phyloP scores from a whole-genome alignment of 2,329 filamentous ascomycete genomes.

The Fusarium drepaniforme region DNA sequence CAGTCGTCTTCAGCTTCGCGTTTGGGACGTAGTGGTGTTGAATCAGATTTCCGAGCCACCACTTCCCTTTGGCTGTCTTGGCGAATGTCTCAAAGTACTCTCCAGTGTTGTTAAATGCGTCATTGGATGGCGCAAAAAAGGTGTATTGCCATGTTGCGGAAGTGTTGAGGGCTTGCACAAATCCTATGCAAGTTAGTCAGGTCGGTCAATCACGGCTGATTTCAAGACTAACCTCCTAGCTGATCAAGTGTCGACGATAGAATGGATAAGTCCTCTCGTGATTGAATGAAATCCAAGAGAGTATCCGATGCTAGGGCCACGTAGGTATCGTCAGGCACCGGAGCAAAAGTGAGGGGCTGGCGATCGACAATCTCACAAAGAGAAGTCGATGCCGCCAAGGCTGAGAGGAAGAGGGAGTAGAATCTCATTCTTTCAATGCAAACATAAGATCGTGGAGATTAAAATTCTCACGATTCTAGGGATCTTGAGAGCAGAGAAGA shows the following conservation, averaged over 20 bases:
- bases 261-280: neutral
- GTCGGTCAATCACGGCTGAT: neutral
- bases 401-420: neutral
- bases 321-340: neutral
- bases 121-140: neutral
- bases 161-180: neutral
- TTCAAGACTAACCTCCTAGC: neutral
- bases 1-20: neutral
- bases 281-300: neutral
- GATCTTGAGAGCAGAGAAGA: neutral
- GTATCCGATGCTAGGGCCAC: neutral
- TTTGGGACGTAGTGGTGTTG: conserved; percentile 4
- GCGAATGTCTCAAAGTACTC: neutral
- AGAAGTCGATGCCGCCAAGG: neutral
- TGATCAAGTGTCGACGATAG: neutral
- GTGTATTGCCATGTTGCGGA: neutral
- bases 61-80: neutral
- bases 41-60: conserved; percentile 1
- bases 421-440: neutral
- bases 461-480: neutral
- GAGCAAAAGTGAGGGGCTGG: neutral
- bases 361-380: neutral
- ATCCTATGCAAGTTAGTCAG: neutral
- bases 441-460: neutral
- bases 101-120: neutral